Conservation (phyloP, 306 rosid genomes). For the Macrotyloma uniflorum region DNA sequence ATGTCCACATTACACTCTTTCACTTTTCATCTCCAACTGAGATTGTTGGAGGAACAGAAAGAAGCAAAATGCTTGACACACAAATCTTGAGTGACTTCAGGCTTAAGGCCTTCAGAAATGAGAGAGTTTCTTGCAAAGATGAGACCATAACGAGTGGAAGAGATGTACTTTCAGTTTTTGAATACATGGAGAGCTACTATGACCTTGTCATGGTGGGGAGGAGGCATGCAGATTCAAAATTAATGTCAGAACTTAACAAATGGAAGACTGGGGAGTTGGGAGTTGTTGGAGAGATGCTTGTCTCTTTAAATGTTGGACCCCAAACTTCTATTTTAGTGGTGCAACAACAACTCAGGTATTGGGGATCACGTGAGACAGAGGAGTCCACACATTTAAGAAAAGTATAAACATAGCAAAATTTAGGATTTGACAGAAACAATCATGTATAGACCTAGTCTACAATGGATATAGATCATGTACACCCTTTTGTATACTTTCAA, state of each 20-base stretch:
- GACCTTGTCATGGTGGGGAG: conserved; percentile 72
- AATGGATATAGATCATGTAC: conserved; percentile 12
- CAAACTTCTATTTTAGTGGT: conserved; percentile 62
- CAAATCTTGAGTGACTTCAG: conserved; percentile 56
- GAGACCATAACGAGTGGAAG: conserved; percentile 33
- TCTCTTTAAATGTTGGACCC: conserved; percentile 43
- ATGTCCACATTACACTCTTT: conserved; percentile 52
- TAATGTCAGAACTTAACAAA: conserved; percentile 53
- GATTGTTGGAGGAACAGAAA: conserved; percentile 53
- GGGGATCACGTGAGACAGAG: conserved; percentile 73
- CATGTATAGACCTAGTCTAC: conserved; percentile 23
- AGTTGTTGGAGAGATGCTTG: conserved; percentile 60
- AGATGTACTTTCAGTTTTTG: conserved; percentile 46
- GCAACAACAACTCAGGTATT: conserved; percentile 65
- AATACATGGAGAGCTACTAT: conserved; percentile 43
- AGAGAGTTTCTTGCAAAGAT: conserved; percentile 54
- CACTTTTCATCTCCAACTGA: conserved; percentile 48
- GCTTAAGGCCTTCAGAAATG: conserved; percentile 55
- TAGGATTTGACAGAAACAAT: conserved; percentile 24
- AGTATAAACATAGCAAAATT: conserved; percentile 32
- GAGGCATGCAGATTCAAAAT: conserved; percentile 55
- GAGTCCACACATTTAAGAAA: conserved; percentile 52
- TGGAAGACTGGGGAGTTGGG: conserved; percentile 63
- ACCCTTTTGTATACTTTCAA: background rate
- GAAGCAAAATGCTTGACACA: conserved; percentile 61